Conservation (phyloP, 2,329 filamentous ascomycete species). For the Gnomoniopsis sp. region DNA sequence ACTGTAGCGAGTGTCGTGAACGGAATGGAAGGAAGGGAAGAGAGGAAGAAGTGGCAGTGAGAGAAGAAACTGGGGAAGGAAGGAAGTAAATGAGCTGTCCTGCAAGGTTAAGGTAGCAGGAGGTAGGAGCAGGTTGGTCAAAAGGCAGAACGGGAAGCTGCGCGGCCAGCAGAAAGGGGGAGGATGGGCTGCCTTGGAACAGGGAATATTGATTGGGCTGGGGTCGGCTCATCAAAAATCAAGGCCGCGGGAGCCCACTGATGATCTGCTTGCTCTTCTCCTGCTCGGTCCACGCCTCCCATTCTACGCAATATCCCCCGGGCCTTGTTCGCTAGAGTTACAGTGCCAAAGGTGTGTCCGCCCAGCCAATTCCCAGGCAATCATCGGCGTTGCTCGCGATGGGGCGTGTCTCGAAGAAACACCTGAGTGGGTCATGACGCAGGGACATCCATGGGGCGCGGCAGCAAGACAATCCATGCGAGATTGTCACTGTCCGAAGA, state of each 20-base stretch:
- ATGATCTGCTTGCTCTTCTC: not conserved
- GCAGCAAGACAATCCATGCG: not conserved
- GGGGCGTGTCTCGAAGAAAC: conserved; percentile 11
- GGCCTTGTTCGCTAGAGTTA: not conserved
- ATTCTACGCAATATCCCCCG: not conserved
- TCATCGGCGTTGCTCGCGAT: not conserved
- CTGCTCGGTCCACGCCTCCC: conserved; percentile 5
- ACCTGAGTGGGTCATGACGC: not conserved
- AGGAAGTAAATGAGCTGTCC: conserved; percentile 3
- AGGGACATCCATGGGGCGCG: not conserved
- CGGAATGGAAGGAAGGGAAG: conserved; percentile 8
- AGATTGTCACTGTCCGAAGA: not conserved
- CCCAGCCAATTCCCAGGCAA: not conserved
- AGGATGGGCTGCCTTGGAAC: not conserved
- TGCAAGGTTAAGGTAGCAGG: not conserved
- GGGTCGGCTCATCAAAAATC: conserved; percentile 8
- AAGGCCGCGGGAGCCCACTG: conserved; percentile 1
- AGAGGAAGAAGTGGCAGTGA: conserved; percentile 1
- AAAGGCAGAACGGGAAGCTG: not conserved
- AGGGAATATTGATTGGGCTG: conserved; percentile 6
- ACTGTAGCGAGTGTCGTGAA: conserved; percentile 20
- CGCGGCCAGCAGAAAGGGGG: conserved; percentile 3
- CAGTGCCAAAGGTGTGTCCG: not conserved
- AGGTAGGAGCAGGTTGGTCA: not conserved
- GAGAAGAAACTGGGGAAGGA: conserved; percentile 6